phyloP scores from a whole-genome alignment of 805 yeast species.

The Alloascoidea hylecoeti region DNA sequence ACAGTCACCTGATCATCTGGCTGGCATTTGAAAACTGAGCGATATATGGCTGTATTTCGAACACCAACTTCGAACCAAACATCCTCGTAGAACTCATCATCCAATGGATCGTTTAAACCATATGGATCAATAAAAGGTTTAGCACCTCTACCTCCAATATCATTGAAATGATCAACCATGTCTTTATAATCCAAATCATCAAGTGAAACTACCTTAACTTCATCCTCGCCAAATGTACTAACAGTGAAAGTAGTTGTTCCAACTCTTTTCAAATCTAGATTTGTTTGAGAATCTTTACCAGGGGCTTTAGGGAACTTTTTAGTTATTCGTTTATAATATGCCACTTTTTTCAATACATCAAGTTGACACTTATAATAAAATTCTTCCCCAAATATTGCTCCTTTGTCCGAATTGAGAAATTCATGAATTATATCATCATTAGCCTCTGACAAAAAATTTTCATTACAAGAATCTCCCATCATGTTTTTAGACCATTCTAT shows the following conservation, averaged over 20 bases:
- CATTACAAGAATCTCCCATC: not conserved
- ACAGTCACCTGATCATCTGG: slow-evolving; percentile 83
- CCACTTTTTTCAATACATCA: slow-evolving; percentile 55
- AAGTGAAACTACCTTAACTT: slow-evolving; percentile 26
- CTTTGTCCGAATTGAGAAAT: not conserved
- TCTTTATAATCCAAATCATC: no score
- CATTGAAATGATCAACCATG: no score
- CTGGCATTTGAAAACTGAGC: slow-evolving; percentile 83
- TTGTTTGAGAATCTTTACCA: slow-evolving; percentile 24
- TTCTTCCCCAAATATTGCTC: not conserved
- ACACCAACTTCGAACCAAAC: slow-evolving; percentile 74
- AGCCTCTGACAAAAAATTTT: no score
- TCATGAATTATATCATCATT: slow-evolving; percentile 1
- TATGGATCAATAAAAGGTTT: slow-evolving; percentile 70
- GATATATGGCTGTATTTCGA: slow-evolving; percentile 67
- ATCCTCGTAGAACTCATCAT: slow-evolving; percentile 72
- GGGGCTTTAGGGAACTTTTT: slow-evolving; percentile 22
- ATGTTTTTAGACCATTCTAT: not conserved
- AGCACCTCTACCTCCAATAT: slow-evolving; percentile 20
- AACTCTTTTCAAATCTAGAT: no score
- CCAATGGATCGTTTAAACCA: slow-evolving; percentile 76
- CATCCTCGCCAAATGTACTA: not conserved
- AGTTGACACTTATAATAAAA: no score
- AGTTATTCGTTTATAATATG: slow-evolving; percentile 55
- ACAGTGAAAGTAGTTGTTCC: not conserved